Evolutionary conservation across 768 basidiomycete genomes (phyloP), one percentile per base, ranked within the genome.

Genomic region (Naganishia antarctica): DNA sequence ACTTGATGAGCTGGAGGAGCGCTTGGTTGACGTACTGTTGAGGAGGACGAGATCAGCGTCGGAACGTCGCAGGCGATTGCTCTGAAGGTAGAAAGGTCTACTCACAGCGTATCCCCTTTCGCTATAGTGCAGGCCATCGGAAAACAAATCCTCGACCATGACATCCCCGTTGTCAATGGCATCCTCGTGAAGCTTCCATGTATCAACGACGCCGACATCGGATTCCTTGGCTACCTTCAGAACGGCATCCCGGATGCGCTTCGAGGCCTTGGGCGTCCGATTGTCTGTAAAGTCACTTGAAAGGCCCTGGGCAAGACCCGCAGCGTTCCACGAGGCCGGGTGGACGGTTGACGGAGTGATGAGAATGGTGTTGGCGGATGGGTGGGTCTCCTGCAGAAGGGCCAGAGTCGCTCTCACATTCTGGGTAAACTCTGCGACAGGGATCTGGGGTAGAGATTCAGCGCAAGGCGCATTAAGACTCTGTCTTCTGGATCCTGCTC

Each of bases 41-140:
- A 7, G 16, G 26, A n/a, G 13, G 12, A 18, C 3, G 9, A 7
- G 25, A 41, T 25, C 28, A 43, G 11, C 26, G 25, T 6, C 26
- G 25, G 5, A 37, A 31, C 31, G 32, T 37, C 21, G 18, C 6
- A 1, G 5, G n/a, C 3, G 6, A 15, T 13, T 18, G 8, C 16
- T 31, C 26, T 57, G 51, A 25, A 60, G n/a, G n/a, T n/a, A n/a
- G n/a, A n/a, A n/a, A n/a, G n/a, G n/a, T n/a, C n/a, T n/a, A n/a
- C 60, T 47, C 29, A 61, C 60, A n/a, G 43, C 43, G 40, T 61
- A 61, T 5, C 25, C 60, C n/a, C 44, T 44, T 32, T 25, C n/a
- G 26, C 43, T 61, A 23, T 61, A 61, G 41, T 61, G 60, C 44
- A 61, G 21, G 15, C 60, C 60, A 61, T 61, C 60, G 4, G 60